Evolutionary conservation across 352 stramenopile species (phyloP), one percentile per base, ranked within the genome.

Genomic region (Halophytophthora polymorphica): DNA sequence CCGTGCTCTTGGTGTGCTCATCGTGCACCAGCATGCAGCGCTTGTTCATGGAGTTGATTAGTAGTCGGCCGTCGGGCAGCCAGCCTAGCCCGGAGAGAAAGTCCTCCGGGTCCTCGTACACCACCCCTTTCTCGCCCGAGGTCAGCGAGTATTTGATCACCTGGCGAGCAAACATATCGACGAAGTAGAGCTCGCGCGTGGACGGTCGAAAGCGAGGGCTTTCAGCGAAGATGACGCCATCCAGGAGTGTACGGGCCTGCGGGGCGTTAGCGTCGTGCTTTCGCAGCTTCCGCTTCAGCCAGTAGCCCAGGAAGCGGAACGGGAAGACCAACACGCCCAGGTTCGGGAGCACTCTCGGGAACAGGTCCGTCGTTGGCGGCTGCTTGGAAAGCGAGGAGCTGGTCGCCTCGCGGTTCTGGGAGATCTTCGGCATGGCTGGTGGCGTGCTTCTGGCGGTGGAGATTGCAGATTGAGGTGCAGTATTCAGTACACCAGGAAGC

Each of bases 81-180:
- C 79, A 90, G 6, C 77, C 79, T 11, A 88, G 48, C 0, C 76
- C 79, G 0, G 76, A 85, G 10, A 85, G 34, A 19, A 69, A 76
- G 52, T 90, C 79, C 42, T 73, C 50, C 0, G 38, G 49, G n/a
- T 66, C 46, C 7, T 81, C 55, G 41, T 77, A 80, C 35, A 90
- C 68, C 1, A 77, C 40, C 8, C 61, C 66, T 23, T 48, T 55
- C 23, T 57, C 50, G n/a, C 71, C 56, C 21, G 61, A 75, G 6
- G 22, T 34, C 21, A 88, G 55, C 15, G 78, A 67, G 47, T 81
- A 86, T 51, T 75, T 76, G 48, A 81, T 47, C 28, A 90, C 71
- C 49, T 81, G 65, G 28, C 77, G 68, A 22, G 53, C 68, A 53
- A 73, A 73, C 74, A 87, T 90, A 37, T 90, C 79, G 13, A 61